A percentile compares a stretch with the other conserved stretches of the same genome.
Evolutionary conservation across 129 eudicot species (phyloP).

Genomic region (Mikania micrantha): DNA sequence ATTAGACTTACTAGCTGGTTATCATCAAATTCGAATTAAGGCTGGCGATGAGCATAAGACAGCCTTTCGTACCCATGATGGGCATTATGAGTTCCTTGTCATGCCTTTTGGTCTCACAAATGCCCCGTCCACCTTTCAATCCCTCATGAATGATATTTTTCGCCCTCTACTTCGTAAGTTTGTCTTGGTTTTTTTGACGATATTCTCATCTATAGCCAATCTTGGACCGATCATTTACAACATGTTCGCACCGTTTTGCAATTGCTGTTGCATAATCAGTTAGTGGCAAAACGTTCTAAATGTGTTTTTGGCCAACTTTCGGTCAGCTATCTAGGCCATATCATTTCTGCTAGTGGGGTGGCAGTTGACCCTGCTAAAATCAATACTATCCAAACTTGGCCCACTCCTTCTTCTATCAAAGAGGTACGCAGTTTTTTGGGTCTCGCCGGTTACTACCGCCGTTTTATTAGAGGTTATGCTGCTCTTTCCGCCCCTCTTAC

Average conservation of each 20-base stretch:
- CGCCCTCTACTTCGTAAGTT: not conserved
- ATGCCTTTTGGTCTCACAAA: not conserved
- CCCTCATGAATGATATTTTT: not conserved
- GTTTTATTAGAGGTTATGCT: not conserved
- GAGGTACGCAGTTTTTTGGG: not conserved
- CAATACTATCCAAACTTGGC: not conserved
- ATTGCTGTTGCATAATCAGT: no score
- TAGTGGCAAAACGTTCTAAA: not conserved
- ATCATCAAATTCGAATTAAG: not conserved
- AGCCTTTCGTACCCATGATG: not conserved
- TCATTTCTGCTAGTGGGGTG: not conserved
- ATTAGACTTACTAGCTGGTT: not conserved
- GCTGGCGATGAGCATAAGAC: not conserved
- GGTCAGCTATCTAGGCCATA: not conserved
- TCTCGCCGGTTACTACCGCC: not conserved
- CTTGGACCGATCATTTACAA: not conserved
- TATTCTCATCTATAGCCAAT: not conserved
- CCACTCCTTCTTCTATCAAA: not conserved
- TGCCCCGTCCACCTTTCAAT: not conserved
- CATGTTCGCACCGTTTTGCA: not conserved
- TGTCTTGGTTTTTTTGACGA: not conserved
- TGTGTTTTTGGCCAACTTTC: not conserved
- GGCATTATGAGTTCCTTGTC: not conserved
- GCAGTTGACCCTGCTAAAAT: not conserved
- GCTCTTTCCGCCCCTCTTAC: not conserved